Conservation (phyloP, 805 yeast species). For the Candida boleticola region DNA sequence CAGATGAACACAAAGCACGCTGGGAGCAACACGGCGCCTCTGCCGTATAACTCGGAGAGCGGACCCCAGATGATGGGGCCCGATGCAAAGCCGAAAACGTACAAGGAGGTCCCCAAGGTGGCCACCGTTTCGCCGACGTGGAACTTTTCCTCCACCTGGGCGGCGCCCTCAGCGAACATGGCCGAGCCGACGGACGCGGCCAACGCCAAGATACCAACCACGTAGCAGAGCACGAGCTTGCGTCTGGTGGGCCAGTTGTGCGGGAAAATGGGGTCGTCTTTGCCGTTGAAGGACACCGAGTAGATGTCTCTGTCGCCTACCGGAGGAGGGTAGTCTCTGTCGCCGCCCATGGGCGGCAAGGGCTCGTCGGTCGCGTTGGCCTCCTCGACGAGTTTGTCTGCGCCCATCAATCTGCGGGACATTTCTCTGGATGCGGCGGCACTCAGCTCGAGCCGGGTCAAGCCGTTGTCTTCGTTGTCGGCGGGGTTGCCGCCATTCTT, state of each 20-base stretch:
- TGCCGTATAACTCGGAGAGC: slow-evolving; percentile 70
- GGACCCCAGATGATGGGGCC: slow-evolving; percentile 93
- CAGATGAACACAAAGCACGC: slow-evolving; percentile 37
- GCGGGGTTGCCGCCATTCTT: neutral
- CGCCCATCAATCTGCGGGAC: slow-evolving; percentile 18
- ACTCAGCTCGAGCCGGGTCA: slow-evolving; percentile 14
- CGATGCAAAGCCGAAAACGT: slow-evolving; percentile 84
- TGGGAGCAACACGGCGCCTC: slow-evolving; percentile 57
- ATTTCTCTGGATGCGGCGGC: slow-evolving; percentile 15
- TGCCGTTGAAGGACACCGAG: slow-evolving; percentile 13
- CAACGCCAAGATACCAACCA: slow-evolving; percentile 11
- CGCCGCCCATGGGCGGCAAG: slow-evolving; percentile 16
- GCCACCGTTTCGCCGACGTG: slow-evolving; percentile 63
- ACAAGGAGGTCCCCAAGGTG: slow-evolving; percentile 76
- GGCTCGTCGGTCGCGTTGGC: slow-evolving; percentile 22
- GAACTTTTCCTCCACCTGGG: slow-evolving; percentile 44
- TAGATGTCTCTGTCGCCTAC: slow-evolving; percentile 10
- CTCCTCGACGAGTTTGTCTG: slow-evolving; percentile 15
- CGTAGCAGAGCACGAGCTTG: slow-evolving; percentile 24
- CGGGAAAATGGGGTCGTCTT: slow-evolving; percentile 21
- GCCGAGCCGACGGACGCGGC: slow-evolving; percentile 70
- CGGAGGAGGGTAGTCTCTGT: slow-evolving; percentile 12
- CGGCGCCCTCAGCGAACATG: slow-evolving; percentile 60
- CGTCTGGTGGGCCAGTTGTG: slow-evolving; percentile 32
- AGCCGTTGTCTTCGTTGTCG: too few relatives aligned